Percentiles rank a stretch among this genome's conserved stretches.
Evolutionary conservation across 805 yeast genomes (phyloP).

Genomic region (Candida golubevii): DNA sequence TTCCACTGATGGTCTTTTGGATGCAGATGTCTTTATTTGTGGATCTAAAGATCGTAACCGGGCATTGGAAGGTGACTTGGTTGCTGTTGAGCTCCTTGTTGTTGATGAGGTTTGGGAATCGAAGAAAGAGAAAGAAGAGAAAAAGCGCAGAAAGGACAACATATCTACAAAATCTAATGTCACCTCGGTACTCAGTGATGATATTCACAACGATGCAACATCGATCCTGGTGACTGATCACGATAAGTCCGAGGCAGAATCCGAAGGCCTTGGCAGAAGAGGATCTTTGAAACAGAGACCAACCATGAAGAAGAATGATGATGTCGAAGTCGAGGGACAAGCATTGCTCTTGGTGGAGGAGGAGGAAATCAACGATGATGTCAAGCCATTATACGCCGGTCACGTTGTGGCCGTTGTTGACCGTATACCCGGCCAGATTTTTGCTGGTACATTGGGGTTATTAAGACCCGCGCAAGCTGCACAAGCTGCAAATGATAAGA

Average conservation of each 20-base stretch:
- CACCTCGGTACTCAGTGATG: constrained; percentile 50
- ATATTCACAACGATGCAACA: constrained; percentile 77
- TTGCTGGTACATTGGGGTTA: constrained; percentile 90
- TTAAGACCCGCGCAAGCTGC: constrained; percentile 95
- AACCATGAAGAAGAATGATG: constrained; percentile 95
- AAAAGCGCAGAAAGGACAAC: constrained; percentile 81
- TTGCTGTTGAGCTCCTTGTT: constrained; percentile 88
- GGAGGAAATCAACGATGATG: constrained; percentile 89
- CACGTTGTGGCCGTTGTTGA: constrained; percentile 98
- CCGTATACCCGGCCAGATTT: constrained; percentile 93
- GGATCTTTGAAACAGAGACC: constrained; percentile 95
- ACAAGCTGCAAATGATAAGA: constrained; percentile 62
- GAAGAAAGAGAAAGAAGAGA: constrained; percentile 94
- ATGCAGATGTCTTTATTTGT: constrained; percentile 95
- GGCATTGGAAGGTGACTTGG: constrained; percentile 94
- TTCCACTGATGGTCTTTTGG: constrained; percentile 92
- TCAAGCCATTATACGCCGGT: constrained; percentile 93
- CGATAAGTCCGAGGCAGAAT: constrained; percentile 31
- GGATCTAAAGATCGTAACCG: constrained; percentile 98
- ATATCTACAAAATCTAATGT: constrained; percentile 31
- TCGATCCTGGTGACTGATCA: constrained; percentile 42
- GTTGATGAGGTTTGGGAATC: constrained; percentile 98
- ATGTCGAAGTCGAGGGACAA: constrained; percentile 98
- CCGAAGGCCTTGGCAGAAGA: constrained; percentile 52
- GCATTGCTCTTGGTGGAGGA: constrained; percentile 87